phyloP scores from a whole-genome alignment of 495 filamentous ascomycete genomes.

The Monascus purpureus region DNA sequence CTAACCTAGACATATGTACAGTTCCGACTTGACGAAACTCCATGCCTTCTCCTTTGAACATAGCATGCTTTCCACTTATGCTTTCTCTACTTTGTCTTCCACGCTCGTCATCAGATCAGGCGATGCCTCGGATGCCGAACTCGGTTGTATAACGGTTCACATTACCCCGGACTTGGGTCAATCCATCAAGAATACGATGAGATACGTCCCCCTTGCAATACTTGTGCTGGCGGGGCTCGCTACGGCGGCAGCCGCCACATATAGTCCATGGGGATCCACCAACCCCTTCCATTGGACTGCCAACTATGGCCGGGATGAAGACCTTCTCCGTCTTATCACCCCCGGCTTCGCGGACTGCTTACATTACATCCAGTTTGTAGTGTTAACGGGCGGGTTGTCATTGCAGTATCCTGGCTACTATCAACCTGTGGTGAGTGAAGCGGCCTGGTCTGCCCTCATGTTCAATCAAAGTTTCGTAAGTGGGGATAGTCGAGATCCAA shows the following conservation, averaged over 20 bases:
- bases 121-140: slow-evolving; percentile 38
- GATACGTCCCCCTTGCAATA: slow-evolving; percentile 64
- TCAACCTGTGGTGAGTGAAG: slow-evolving; percentile 78
- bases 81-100: slow-evolving; percentile 65
- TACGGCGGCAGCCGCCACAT: slow-evolving; percentile 69
- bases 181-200: slow-evolving; percentile 48
- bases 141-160: slow-evolving; percentile 67
- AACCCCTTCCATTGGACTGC: slow-evolving; percentile 89
- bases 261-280: slow-evolving; percentile 83
- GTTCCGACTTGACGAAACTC: slow-evolving; percentile 38
- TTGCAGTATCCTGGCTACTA: slow-evolving; percentile 89
- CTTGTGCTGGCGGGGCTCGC: slow-evolving; percentile 68
- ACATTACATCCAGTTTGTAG: slow-evolving; percentile 90
- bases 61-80: slow-evolving; percentile 66
- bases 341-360: slow-evolving; percentile 95
- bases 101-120: slow-evolving; percentile 63
- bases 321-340: slow-evolving; percentile 82
- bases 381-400: slow-evolving; percentile 72
- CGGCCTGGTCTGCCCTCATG: slow-evolving; percentile 76
- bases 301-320: slow-evolving; percentile 89
- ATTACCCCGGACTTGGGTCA: slow-evolving; percentile 70
- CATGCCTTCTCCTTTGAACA: slow-evolving; percentile 62
- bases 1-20: slow-evolving; percentile 7
- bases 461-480: slow-evolving; percentile 86
- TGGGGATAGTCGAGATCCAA: slow-evolving; percentile 42